Percentiles rank a stretch among this genome's conserved stretches.
phyloP scores from a whole-genome alignment of 2,329 filamentous ascomycete genomes.

The Claviceps lovelessii region DNA sequence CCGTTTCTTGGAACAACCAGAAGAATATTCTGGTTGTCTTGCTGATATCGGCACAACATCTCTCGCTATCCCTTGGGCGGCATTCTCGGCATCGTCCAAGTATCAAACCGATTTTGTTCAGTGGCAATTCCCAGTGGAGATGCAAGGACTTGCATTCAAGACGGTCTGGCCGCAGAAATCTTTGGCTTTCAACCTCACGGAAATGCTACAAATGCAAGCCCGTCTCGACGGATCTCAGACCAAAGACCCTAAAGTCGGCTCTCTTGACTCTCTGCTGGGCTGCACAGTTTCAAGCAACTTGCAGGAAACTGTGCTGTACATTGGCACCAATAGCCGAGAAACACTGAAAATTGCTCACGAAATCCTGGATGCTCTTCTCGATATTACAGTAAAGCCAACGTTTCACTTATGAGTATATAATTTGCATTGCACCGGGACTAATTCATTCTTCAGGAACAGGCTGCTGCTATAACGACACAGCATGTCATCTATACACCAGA shows the following conservation, averaged over 20 bases:
- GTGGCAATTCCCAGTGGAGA: background rate
- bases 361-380: constrained; percentile 10
- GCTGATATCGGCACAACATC: background rate
- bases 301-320: constrained; percentile 14
- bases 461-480: background rate
- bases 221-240: background rate
- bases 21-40: background rate
- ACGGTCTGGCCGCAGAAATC: background rate
- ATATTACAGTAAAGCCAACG: constrained; percentile 4
- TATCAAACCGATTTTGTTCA: background rate
- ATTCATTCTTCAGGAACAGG: constrained; percentile 6
- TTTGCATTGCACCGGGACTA: background rate
- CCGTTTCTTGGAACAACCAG: background rate
- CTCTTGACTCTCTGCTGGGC: background rate
- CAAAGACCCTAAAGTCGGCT: background rate
- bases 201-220: background rate
- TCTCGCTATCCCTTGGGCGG: background rate
- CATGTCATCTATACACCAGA: constrained; percentile 14
- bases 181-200: background rate
- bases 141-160: background rate
- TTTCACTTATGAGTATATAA: background rate
- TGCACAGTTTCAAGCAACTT: constrained; percentile 14
- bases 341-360: constrained; percentile 5
- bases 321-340: constrained; percentile 10
- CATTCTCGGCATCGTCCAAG: background rate